A percentile compares a stretch with the other conserved stretches of the same genome.
Evolutionary conservation across 805 yeast species (phyloP).

Genomic region (Geotrichum ghanense): DNA sequence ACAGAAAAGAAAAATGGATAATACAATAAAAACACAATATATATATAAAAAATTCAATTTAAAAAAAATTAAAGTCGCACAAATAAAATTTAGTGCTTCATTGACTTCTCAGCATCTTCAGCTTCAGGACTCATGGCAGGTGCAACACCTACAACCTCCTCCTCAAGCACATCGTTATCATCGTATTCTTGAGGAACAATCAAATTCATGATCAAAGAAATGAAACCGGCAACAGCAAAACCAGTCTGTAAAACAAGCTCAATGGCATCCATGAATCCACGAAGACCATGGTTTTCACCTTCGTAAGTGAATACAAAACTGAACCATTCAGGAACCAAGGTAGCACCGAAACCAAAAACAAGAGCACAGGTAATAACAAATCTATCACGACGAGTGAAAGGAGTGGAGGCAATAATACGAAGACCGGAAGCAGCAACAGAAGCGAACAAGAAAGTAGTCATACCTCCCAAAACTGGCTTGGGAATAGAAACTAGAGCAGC

Average conservation of each 20-base stretch:
- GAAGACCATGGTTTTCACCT: conserved; percentile 45
- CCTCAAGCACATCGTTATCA: conserved; percentile 6
- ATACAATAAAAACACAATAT: too few species aligned
- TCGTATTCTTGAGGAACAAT: conserved; percentile 47
- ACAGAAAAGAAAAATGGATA: too few species aligned
- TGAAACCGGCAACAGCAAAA: conserved; percentile 57
- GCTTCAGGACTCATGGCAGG: background rate
- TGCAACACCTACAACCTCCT: background rate
- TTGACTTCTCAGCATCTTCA: background rate
- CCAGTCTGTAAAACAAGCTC: conserved; percentile 62
- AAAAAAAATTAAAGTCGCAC: too few species aligned
- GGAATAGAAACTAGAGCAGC: conserved; percentile 85
- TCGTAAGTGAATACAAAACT: conserved; percentile 48
- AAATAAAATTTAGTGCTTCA: too few species aligned
- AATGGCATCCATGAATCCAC: conserved; percentile 59
- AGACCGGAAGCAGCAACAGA: conserved; percentile 70
- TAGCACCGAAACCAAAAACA: conserved; percentile 57
- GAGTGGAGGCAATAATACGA: conserved; percentile 42
- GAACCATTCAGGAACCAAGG: conserved; percentile 57
- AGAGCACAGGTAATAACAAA: conserved; percentile 57
- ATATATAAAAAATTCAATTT: too few species aligned
- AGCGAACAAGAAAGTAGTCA: conserved; percentile 68
- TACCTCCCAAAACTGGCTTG: conserved; percentile 72
- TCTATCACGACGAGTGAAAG: conserved; percentile 61
- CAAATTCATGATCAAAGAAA: conserved; percentile 50